phyloP scores from a whole-genome alignment of 495 filamentous ascomycete genomes.

The Evernia prunastri region DNA sequence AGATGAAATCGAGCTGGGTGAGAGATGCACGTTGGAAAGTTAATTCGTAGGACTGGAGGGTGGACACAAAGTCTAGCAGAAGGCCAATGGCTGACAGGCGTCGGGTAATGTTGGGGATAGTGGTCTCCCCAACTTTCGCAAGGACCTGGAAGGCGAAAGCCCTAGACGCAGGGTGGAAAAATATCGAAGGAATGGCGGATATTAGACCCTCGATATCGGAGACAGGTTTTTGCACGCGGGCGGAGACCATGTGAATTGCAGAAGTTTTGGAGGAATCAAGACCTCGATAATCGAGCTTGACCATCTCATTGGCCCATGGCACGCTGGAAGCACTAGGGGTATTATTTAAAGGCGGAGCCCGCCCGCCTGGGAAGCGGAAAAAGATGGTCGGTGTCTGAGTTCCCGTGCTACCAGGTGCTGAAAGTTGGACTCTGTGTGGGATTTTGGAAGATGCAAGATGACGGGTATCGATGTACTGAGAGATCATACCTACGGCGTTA shows the following conservation, averaged over 20 bases:
- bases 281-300: constrained; percentile 48
- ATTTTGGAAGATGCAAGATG: constrained; percentile 26
- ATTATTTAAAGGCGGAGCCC: constrained; percentile 25
- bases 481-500: constrained; percentile 36
- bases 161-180: constrained; percentile 43
- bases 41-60: constrained; percentile 49
- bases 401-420: constrained; percentile 26
- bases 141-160: constrained; percentile 54
- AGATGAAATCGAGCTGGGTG: constrained; percentile 55
- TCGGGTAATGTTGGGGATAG: constrained; percentile 46
- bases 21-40: constrained; percentile 53
- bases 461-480: constrained; percentile 31
- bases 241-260: constrained; percentile 32
- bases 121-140: constrained; percentile 48
- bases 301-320: constrained; percentile 48
- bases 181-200: constrained; percentile 48
- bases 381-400: constrained; percentile 36
- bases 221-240: constrained; percentile 34
- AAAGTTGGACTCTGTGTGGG: constrained; percentile 28
- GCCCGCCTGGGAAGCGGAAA: constrained; percentile 39
- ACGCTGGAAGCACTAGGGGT: constrained; percentile 19
- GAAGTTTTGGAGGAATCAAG: constrained; percentile 29
- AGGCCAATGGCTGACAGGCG: constrained; percentile 57
- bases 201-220: constrained; percentile 43
- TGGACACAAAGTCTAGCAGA: constrained; percentile 58